phyloP scores from a whole-genome alignment of 192 early-diverging fungal genomes.

The Funneliformis geosporum region DNA sequence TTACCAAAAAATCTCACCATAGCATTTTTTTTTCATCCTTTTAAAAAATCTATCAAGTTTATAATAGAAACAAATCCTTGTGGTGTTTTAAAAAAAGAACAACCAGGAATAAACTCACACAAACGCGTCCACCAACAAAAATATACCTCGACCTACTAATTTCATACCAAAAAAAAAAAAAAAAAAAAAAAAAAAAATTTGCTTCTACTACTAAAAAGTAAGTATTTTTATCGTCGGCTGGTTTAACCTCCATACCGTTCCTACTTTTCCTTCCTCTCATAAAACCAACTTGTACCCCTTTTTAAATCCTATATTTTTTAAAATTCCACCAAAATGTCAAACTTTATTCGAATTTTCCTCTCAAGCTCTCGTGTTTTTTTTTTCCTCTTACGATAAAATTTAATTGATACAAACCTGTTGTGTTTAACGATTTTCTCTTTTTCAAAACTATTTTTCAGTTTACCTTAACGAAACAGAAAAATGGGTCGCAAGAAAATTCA shows the following conservation, averaged over 20 bases:
- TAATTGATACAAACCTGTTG: no score
- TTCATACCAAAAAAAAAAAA: background rate
- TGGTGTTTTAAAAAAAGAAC: conserved; percentile 17
- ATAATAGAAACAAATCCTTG: conserved; percentile 1
- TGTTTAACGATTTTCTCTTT: background rate
- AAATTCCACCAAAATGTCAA: background rate
- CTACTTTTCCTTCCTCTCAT: background rate
- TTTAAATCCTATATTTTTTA: background rate
- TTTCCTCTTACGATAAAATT: no score
- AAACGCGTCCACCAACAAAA: conserved; percentile 17
- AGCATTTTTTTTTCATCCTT: background rate
- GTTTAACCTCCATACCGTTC: background rate
- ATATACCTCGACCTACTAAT: background rate
- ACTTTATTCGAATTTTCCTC: background rate
- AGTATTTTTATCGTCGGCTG: conserved; percentile 4
- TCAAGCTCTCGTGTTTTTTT: no score
- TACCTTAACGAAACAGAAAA: conserved; percentile 3
- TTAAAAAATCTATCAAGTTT: conserved; percentile 1
- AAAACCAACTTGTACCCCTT: background rate
- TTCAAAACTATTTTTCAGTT: background rate
- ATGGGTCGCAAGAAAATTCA: conserved; percentile 98
- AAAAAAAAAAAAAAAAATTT: background rate
- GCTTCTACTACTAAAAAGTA: background rate
- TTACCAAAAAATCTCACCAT: background rate
- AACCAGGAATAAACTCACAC: conserved; percentile 22